These are phyloP conservation scores for Rauvolfia tetraphylla DNA, from an alignment of 257 asterid genomes.

Conservation along the genomic window DNA sequence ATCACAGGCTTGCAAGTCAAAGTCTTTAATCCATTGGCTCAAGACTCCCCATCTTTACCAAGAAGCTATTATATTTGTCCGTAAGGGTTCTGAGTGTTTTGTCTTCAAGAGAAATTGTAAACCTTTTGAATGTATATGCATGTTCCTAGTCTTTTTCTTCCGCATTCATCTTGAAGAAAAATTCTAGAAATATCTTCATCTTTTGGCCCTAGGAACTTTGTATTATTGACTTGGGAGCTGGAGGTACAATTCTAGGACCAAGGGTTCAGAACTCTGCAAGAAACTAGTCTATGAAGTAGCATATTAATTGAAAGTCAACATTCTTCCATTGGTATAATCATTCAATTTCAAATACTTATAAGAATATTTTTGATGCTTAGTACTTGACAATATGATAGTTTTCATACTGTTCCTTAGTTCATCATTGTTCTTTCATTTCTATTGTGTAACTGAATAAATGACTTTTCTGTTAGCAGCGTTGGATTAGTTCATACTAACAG, in stretches of 20 bases:
- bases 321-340: background rate
- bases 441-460: background rate
- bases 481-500: conserved; percentile 11
- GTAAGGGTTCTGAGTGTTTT: background rate
- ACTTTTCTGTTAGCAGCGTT: background rate
- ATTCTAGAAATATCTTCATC: background rate
- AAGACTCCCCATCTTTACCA: background rate
- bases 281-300: background rate
- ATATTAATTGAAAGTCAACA: background rate
- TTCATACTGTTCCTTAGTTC: background rate
- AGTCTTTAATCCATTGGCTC: background rate
- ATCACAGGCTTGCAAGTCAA: background rate
- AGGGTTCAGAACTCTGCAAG: background rate
- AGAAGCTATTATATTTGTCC: background rate
- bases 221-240: background rate
- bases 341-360: background rate
- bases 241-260: background rate
- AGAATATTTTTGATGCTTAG: background rate
- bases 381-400: background rate
- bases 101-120: background rate
- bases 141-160: background rate
- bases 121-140: background rate
- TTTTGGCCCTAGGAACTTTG: background rate
- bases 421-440: background rate
- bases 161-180: background rate